Conservation (phyloP, 106 monocot species). For the Apostasia ramifera region DNA sequence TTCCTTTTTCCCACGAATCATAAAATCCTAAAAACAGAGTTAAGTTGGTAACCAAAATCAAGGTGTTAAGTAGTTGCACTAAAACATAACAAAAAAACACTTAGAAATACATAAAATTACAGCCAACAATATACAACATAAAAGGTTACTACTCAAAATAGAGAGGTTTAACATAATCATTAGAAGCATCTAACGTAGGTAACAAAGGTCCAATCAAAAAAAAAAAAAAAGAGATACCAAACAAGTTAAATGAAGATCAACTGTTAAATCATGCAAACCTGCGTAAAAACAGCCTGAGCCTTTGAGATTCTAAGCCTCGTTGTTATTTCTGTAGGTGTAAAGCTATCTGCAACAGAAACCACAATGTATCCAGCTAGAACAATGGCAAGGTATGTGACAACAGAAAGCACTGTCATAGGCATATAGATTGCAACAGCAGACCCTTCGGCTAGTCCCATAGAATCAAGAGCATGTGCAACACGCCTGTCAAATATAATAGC, state of each 20-base stretch:
- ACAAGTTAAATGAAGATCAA: neutral
- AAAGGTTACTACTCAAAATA: neutral
- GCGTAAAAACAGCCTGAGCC: constrained; percentile 90
- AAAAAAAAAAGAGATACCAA: neutral
- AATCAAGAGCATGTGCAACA: constrained; percentile 81
- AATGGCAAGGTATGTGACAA: constrained; percentile 83
- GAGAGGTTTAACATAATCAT: neutral
- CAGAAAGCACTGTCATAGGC: constrained; percentile 87
- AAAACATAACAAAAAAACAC: neutral
- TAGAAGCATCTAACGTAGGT: neutral
- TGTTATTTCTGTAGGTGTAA: constrained; percentile 85
- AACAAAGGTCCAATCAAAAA: neutral
- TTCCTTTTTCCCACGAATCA: constrained; percentile 69
- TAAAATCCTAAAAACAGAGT: constrained; percentile 58
- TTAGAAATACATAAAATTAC: too few relatives aligned
- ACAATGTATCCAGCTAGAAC: constrained; percentile 86
- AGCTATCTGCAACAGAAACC: constrained; percentile 97
- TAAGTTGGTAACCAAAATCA: constrained; percentile 1
- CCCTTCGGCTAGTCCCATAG: constrained; percentile 61
- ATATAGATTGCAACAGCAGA: constrained; percentile 95
- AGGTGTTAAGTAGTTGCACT: neutral
- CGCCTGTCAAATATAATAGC: constrained; percentile 46
- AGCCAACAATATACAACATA: neutral
- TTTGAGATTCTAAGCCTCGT: constrained; percentile 77
- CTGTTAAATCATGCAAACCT: constrained; percentile 38